Percentiles rank a stretch among this genome's conserved stretches.
Evolutionary conservation across 371 early-diverging fungal genomes (phyloP).

Genomic region (Coelomomyces lativittatus): DNA sequence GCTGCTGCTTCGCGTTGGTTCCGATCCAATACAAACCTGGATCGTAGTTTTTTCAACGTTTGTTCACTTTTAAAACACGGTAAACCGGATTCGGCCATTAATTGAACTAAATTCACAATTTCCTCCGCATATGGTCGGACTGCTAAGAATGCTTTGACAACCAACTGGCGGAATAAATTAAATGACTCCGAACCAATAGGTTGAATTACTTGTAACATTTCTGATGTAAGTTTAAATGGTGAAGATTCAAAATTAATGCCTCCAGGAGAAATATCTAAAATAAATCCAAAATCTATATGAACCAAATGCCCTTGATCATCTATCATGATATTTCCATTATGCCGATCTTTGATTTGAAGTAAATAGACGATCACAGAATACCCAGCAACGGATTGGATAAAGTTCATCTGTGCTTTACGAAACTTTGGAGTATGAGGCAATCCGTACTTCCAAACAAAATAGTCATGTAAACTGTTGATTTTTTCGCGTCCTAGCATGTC

Average conservation of each 20-base stretch:
- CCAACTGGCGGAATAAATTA: constrained; percentile 67
- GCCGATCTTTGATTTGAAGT: constrained; percentile 95
- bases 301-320: constrained; percentile 92
- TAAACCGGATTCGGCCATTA: constrained; percentile 89
- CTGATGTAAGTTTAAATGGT: constrained; percentile 95
- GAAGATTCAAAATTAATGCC: constrained; percentile 94
- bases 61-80: constrained; percentile 86
- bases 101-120: constrained; percentile 68
- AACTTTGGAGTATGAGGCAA: constrained; percentile 75
- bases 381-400: constrained; percentile 90
- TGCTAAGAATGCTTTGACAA: constrained; percentile 79
- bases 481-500: constrained; percentile 97
- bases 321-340: constrained; percentile 99
- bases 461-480: constrained; percentile 88
- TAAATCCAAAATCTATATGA: constrained; percentile 99
- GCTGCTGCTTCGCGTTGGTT: constrained; percentile 80
- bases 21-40: constrained; percentile 77
- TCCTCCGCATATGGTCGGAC: constrained; percentile 75
- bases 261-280: constrained; percentile 96
- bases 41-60: constrained; percentile 68
- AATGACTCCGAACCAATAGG: constrained; percentile 69
- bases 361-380: constrained; percentile 91
- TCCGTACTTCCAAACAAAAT: constrained; percentile 85
- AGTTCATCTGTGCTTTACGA: constrained; percentile 79
- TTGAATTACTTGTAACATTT: constrained; percentile 95